Percentiles rank a stretch among this genome's conserved stretches.
Evolutionary conservation across 2,329 filamentous ascomycete species (phyloP).

Genomic region (Trichoderma endophyticum): DNA sequence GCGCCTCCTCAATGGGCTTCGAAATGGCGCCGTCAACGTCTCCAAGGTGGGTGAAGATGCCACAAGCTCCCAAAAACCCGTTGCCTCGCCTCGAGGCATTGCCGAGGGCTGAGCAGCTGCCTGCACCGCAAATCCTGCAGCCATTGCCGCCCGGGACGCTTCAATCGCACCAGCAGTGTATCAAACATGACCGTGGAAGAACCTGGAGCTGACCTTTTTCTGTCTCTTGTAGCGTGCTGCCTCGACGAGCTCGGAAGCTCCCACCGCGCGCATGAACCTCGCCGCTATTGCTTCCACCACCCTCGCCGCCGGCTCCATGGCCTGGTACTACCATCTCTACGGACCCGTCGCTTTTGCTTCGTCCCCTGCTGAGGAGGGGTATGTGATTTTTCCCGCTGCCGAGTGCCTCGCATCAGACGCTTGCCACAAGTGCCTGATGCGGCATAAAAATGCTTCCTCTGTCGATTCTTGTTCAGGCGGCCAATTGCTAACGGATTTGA

Average conservation of each 20-base stretch:
- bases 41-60: conserved; percentile 62
- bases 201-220: conserved; percentile 38
- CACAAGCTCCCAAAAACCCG: conserved; percentile 25
- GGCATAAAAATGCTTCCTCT: conserved; percentile 33
- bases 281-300: conserved; percentile 83
- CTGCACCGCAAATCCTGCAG: conserved; percentile 25
- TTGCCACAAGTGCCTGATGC: conserved; percentile 24
- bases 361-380: conserved; percentile 98
- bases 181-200: conserved; percentile 21
- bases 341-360: conserved; percentile 82
- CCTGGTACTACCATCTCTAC: conserved; percentile 97
- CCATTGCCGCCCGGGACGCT: conserved; percentile 22
- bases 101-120: conserved; percentile 32
- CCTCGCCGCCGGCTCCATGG: conserved; percentile 81
- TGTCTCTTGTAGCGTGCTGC: conserved; percentile 52
- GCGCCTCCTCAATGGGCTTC: conserved; percentile 77
- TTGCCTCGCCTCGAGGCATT: conserved; percentile 18
- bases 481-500: conserved; percentile 29
- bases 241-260: conserved; percentile 70
- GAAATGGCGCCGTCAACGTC: conserved; percentile 68
- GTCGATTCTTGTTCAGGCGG: conserved; percentile 20
- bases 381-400: conserved; percentile 46
- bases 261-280: conserved; percentile 78
- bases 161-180: conserved; percentile 30
- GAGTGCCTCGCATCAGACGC: neutral